Percentiles rank a stretch among this genome's conserved stretches.
Evolutionary conservation across 345 rosid species (phyloP).

Genomic region (Citrus glauca): DNA sequence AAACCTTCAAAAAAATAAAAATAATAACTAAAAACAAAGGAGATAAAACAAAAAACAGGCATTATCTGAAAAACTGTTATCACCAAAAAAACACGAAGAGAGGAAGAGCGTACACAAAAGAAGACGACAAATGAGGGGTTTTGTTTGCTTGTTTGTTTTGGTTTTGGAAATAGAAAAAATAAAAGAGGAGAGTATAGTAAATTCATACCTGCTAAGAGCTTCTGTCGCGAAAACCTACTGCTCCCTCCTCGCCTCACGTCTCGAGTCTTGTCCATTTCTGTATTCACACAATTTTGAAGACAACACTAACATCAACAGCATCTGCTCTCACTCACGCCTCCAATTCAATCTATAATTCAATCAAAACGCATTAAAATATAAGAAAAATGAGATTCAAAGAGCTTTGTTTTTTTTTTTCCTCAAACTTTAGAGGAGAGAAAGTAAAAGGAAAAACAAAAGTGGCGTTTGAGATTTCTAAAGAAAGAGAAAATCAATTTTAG

Average conservation of each 20-base stretch:
- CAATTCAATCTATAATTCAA: slow-evolving; percentile 1
- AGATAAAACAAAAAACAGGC: slow-evolving; percentile 13
- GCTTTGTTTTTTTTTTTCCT: background rate
- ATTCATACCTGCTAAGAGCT: slow-evolving; percentile 45
- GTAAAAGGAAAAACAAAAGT: background rate
- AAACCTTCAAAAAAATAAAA: slow-evolving; percentile 17
- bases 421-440: background rate
- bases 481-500: slow-evolving; percentile 20
- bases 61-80: slow-evolving; percentile 20
- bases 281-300: slow-evolving; percentile 12
- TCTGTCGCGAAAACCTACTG: slow-evolving; percentile 48
- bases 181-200: slow-evolving; percentile 1
- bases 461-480: slow-evolving; percentile 27
- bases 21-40: slow-evolving; percentile 10
- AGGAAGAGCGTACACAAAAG: background rate
- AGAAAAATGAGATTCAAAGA: background rate
- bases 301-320: slow-evolving; percentile 1
- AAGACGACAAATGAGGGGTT: slow-evolving; percentile 34
- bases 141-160: slow-evolving; percentile 16
- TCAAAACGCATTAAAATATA: background rate
- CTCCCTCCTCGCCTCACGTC: slow-evolving; percentile 62
- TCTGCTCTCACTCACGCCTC: slow-evolving; percentile 14
- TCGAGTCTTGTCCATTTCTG: slow-evolving; percentile 58
- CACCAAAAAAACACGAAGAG: background rate
- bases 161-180: background rate